Conservation (phyloP, 345 rosid species). For the Populus alba region DNA sequence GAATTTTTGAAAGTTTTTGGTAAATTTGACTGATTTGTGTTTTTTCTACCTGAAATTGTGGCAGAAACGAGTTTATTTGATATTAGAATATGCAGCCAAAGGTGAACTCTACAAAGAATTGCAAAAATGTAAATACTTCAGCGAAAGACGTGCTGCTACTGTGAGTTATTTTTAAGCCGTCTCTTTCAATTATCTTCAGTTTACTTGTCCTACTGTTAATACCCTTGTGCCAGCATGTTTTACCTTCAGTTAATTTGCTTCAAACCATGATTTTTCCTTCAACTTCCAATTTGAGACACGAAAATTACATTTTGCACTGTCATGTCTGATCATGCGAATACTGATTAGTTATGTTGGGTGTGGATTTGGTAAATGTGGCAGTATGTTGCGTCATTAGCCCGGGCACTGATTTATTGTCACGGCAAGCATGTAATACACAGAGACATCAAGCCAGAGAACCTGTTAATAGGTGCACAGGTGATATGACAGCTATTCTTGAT, state of each 20-base stretch:
- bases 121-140: conserved; percentile 83
- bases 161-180: conserved; percentile 39
- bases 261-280: not conserved
- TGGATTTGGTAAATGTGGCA: conserved; percentile 26
- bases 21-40: not conserved
- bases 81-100: conserved; percentile 80
- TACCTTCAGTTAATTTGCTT: not conserved
- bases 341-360: not conserved
- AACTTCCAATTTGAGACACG: not conserved
- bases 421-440: conserved; percentile 98
- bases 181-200: not conserved
- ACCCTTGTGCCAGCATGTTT: not conserved
- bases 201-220: not conserved
- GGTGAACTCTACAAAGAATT: conserved; percentile 93
- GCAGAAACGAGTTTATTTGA: conserved; percentile 85
- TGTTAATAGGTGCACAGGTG: conserved; percentile 85
- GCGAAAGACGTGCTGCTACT: conserved; percentile 89
- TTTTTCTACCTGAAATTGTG: conserved; percentile 10
- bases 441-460: conserved; percentile 97
- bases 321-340: not conserved
- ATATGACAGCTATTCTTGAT: not conserved
- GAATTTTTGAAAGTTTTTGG: conserved; percentile 6
- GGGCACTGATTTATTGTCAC: conserved; percentile 97
- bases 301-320: not conserved
- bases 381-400: conserved; percentile 97